These are phyloP conservation scores for Platanthera guangdongensis DNA, from an alignment of 106 monocot genomes.

Conservation along the genomic window DNA sequence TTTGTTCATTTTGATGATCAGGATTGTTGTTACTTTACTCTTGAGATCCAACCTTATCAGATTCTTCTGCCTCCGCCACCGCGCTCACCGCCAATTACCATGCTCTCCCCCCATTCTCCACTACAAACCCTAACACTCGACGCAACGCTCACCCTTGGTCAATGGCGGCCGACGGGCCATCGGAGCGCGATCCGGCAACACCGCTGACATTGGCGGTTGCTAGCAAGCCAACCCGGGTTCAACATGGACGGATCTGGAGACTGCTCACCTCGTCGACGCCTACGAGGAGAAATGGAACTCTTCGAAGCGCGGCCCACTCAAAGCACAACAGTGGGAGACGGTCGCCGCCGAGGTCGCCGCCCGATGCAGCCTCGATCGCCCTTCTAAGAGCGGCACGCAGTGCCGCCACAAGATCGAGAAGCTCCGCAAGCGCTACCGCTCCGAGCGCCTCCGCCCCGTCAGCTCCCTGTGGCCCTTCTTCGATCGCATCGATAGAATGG, in stretches of 20 bases:
- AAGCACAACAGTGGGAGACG: constrained; percentile 54
- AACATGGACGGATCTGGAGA: constrained; percentile 55
- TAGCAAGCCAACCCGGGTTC: constrained; percentile 30
- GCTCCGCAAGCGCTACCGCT: constrained; percentile 55
- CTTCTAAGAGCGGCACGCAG: constrained; percentile 51
- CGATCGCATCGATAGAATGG: constrained; percentile 45
- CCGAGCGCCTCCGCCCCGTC: constrained; percentile 32
- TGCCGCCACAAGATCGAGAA: constrained; percentile 83
- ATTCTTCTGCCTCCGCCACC: constrained; percentile 10
- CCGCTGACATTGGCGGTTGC: background rate
- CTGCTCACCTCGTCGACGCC: constrained; percentile 45
- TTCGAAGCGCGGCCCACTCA: constrained; percentile 52
- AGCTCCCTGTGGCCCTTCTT: constrained; percentile 52
- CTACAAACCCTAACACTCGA: constrained; percentile 4
- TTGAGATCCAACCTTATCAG: background rate
- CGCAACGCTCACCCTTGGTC: background rate
- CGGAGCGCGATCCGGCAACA: background rate
- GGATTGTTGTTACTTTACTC: background rate
- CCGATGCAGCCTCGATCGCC: constrained; percentile 24
- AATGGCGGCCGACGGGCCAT: constrained; percentile 26
- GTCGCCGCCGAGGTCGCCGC: constrained; percentile 42
- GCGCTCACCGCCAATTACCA: constrained; percentile 2
- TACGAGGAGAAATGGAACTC: constrained; percentile 62
- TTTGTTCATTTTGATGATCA: no score
- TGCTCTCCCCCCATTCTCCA: background rate